Base-by-base conservation (phyloP, 331 rosid genomes). In the Quercus phellos region DNA sequence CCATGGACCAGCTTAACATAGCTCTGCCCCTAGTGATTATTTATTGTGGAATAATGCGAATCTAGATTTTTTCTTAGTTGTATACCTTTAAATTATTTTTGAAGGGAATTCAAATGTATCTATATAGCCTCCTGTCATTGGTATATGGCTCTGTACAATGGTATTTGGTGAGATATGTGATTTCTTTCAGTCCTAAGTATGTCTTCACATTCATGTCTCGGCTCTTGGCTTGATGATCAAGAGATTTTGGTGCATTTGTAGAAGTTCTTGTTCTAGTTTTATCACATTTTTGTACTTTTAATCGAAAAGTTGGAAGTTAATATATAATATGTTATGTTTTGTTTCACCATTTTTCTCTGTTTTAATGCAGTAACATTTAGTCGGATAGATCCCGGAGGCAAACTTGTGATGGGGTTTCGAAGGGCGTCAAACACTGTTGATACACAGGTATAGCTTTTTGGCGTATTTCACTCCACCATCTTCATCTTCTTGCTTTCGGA, bases 391-490 rank as follows among this genome's bases (percentile, higher is more conserved):
- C 99, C 99, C 9, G 99, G 96, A 73, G 91, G 90, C 18, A 90
- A 88, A 85, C 97, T 95, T 88, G 91, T 95, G 74, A 91, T 95
- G 83, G 99, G 99, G 21, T 93, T 88, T 81, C 90, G 99, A 73
- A 95, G 80, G 91, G 92, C 98, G 24, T 75, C 93, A 14, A 89
- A 82, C 81, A 79, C 90, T 46, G 42, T 22, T 21, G 92, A 91
- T 77, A 21, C 84, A 29, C 97, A 84, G 98, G 99, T 94, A 72
- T 56, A 76, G 74, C 72, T 54, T 73, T 77, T 70, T 80, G 73
- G 61, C 10, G 21, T 69, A 66, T 68, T 71, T 70, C 61, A 69
- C 75, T 76, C 73, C 64, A 67, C 74, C 59, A 21, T 80, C 32
- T 54, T 69, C 73, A 51, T 59, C 42, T 32, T 64, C 73, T 74